Base-by-base conservation (phyloP, 805 yeast species). In the Candida berthetii region DNA sequence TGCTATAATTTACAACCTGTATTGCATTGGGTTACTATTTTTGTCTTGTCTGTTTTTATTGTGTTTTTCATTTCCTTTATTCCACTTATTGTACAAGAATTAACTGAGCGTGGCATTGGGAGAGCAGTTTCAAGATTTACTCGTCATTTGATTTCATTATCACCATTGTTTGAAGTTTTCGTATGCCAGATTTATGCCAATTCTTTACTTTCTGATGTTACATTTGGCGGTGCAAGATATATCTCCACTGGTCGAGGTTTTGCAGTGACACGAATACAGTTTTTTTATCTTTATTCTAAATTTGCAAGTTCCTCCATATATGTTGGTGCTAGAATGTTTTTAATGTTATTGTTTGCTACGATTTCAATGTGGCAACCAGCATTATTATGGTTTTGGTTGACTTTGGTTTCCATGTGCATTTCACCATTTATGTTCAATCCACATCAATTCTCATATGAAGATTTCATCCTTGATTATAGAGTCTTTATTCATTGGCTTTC, bases 161-260 rank as follows among this genome's bases (percentile, higher is more conserved):
- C 97, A 2, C 97, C 97, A 2, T 64, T 90, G 41, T 91, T 91
- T 64, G 98, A 91, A 60, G 97, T 91, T 7, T 89, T 91, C 64
- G 96, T 87, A 8, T 88, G 97, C 60, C 96, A 90, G 62, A 83
- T 90, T 8, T 91, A 91, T 59, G 85, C 97, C 4, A 77, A 78
- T 52, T 75, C 96, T 1, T 66, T 91, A 50, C 64, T 78, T 37
- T 76, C 78, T 39, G 93, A 90, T 61, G 69, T 91, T 38, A 73
- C 89, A 1, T 82, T 85, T 64, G 98, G 98, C 4, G 96, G 96
- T 37, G 98, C 98, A 1, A 74, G 80, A 41, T 91, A 91, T 57
- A 84, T 91, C 47, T 81, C 96, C 10, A 88, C 97, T 2, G 98
- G 98, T 2, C 70, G 98, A 64, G 96, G 96, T 1, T 85, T 90